Conservation (phyloP, 75 land plant genomes). For the Larix kaempferi region DNA sequence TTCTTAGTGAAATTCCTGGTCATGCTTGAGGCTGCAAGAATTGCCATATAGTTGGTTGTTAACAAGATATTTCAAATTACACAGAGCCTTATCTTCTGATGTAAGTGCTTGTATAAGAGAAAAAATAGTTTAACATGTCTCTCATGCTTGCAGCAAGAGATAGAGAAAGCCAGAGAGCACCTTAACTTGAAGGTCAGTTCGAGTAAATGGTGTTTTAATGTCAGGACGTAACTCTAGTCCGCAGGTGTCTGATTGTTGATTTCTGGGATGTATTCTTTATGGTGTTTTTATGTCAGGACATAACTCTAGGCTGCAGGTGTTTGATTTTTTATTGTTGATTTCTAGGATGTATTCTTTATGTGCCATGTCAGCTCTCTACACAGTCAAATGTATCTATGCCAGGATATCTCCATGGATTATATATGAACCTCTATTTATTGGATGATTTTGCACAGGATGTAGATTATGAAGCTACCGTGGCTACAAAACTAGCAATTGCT, state of each 20-base stretch:
- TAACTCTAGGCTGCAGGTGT: neutral
- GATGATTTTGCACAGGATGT: constrained; percentile 54
- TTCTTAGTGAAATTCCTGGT: neutral
- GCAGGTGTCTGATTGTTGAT: neutral
- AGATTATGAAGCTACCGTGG: constrained; percentile 96
- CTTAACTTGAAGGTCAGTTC: constrained; percentile 65
- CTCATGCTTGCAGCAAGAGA: constrained; percentile 61
- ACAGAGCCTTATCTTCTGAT: neutral
- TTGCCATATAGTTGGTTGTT: neutral
- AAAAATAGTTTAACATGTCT: neutral
- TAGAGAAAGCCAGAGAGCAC: constrained; percentile 42
- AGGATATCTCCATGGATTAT: no score
- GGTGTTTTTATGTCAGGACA: constrained; percentile 1
- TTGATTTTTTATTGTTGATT: neutral
- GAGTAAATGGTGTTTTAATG: neutral
- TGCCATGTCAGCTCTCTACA: neutral
- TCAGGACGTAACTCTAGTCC: neutral
- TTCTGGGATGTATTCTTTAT: neutral
- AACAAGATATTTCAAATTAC: neutral
- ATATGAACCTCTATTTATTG: neutral
- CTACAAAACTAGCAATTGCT: constrained; percentile 80
- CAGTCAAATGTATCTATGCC: no score
- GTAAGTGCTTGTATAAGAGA: neutral
- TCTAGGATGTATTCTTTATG: neutral
- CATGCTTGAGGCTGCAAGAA: neutral